Evolutionary conservation across 306 rosid species (phyloP), one percentile per base, ranked within the genome.

Genomic region (Prunus fruticosa): DNA sequence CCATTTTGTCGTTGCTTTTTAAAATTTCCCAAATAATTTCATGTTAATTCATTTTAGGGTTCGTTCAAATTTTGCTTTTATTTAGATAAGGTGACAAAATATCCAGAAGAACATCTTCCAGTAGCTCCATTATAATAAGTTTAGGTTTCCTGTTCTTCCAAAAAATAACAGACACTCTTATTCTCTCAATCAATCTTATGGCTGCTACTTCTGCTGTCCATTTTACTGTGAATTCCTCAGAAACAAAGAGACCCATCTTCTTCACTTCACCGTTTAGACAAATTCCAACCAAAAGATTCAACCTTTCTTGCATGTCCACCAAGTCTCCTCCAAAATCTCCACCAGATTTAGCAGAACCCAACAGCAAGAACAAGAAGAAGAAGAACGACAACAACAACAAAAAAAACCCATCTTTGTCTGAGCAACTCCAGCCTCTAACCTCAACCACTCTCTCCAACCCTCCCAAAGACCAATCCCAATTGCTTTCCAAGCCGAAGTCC

Each of bases 381-480:
- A 58, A 89, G 8, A 30, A 86, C 2, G 43, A 38, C 43, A 6
- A 38, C 32, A 45, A 20, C 75, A 41, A 67, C 11, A 87, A 87
- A 51, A 84, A 57, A 61, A 84, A 45, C 84, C 75, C 91, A 49
- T 62, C 67, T 41, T 77, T 95, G 27, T 92, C 96, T 11, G 99
- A 96, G 32, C 99, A 96, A 75, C 99, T 96, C 79, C 68, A 76
- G 28, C 87, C 93, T 15, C 82, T 96, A 8, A 80, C 89, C 43
- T 69, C 78, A n/a, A 82, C 85, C 20, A 91, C 92, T 15, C 84
- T 91, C 72, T 78, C 98, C 8, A 30, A 66, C 15, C 2, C 80
- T 28, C 7, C 90, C 23, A 14, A 62, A 38, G 73, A 82, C 51
- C 81, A 85, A 82, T 6, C 92, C 77, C 71, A 13, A 30, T 83